These are phyloP conservation scores for Heliosperma pusillum DNA, from an alignment of 148 eudicot species.

Conservation along the genomic window DNA sequence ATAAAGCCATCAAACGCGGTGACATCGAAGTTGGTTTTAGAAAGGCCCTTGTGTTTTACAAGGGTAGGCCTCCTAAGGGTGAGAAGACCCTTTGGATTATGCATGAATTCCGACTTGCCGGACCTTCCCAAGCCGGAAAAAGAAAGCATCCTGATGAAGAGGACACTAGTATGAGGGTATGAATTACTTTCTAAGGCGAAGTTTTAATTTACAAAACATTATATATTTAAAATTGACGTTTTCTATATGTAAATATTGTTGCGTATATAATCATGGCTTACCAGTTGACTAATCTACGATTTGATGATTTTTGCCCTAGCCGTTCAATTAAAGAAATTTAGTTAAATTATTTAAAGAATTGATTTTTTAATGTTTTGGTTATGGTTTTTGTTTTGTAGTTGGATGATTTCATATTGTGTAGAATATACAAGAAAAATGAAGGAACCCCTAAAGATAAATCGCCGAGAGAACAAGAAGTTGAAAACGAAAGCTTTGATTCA, in stretches of 20 bases:
- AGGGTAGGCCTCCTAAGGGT: conserved; percentile 74
- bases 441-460: too few species aligned
- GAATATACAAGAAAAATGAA: conserved; percentile 2
- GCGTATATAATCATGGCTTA: too few species aligned
- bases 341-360: too few species aligned
- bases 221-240: too few species aligned
- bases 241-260: too few species aligned
- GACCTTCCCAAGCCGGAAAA: neutral
- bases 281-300: too few species aligned
- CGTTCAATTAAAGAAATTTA: too few species aligned
- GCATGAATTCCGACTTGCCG: conserved; percentile 60
- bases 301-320: too few species aligned
- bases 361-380: neutral
- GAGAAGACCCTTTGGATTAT: conserved; percentile 76
- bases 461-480: neutral
- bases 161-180: conserved; percentile 6
- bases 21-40: conserved; percentile 50
- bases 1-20: conserved; percentile 47
- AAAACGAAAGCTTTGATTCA: neutral
- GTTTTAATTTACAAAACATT: too few species aligned
- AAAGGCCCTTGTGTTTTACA: conserved; percentile 71
- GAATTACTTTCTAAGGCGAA: neutral
- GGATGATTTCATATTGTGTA: neutral
- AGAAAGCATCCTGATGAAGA: neutral
- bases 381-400: neutral